Evolutionary conservation across 73 alveolate genomes (phyloP), one percentile per base, ranked within the genome.

Genomic region (Symbiodinium pilosum): DNA sequence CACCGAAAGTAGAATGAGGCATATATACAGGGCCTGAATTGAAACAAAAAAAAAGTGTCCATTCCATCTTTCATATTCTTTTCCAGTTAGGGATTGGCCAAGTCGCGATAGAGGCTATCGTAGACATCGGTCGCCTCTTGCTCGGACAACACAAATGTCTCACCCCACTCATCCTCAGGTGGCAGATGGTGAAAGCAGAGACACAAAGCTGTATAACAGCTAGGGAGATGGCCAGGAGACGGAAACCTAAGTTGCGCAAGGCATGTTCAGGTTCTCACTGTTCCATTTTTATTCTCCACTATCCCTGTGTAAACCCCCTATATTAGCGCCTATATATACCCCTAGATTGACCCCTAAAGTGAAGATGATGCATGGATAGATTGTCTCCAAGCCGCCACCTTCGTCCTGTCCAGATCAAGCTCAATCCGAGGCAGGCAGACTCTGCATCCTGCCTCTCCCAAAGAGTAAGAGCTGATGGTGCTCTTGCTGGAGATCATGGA

Each of bases 401-500:
- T 64, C 77, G 32, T 64, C 77, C 77, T 64, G 38, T 4, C 39
- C 40, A 64, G n/a, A n/a, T n/a, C n/a, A n/a, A n/a, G n/a, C n/a
- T n/a, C n/a, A n/a, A n/a, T n/a, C n/a, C n/a, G n/a, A n/a, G 32
- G 41, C 36, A 59, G 1, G 26, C 73, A 36, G 77, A 64, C 59
- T n/a, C 6, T 47, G 59, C 59, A 47, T 6, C 59, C 59, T 8
- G 41, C 43, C 43, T 73, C 85, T 0, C 73, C 95, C 86, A 59
- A 28, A 21, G 95, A 56, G 43, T 56, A 40, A 44, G 68, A 39
- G 36, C 85, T 51, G 69, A 59, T 38, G n/a, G 71, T 9, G 24
- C 95, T 88, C 73, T 59, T 88, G 86, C 86, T 39, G 69, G 95
- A 88, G 73, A 64, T 28, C 95, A 88, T 59, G 43, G 95, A 88